phyloP scores from a whole-genome alignment of 805 yeast genomes.

The Suhomyces xylopsoci region DNA sequence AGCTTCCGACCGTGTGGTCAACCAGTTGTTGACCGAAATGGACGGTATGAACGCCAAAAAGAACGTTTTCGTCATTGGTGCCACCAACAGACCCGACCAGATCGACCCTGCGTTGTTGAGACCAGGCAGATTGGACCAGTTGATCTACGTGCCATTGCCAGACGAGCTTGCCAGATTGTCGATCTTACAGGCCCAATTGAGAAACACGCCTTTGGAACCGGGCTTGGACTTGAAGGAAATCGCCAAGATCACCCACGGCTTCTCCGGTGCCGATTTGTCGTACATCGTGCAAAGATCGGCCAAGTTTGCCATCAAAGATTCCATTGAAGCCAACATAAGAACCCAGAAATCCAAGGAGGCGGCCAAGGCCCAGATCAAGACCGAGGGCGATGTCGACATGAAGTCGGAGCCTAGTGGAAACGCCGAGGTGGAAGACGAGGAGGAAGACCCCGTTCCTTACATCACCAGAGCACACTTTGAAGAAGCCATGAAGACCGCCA shows the following conservation, averaged over 20 bases:
- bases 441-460: conserved; percentile 92
- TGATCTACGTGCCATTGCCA: conserved; percentile 97
- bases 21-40: conserved; percentile 95
- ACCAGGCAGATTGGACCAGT: conserved; percentile 98
- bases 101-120: conserved; percentile 97
- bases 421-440: conserved; percentile 48
- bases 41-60: conserved; percentile 99
- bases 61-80: conserved; percentile 98
- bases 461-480: conserved; percentile 93
- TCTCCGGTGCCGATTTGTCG: conserved; percentile 98
- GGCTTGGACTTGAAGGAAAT: conserved; percentile 85
- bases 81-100: conserved; percentile 99
- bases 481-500: conserved; percentile 99
- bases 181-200: conserved; percentile 90
- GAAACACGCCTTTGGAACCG: conserved; percentile 98
- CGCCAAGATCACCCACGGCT: conserved; percentile 93
- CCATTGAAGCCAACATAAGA: conserved; percentile 73
- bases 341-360: conserved; percentile 38
- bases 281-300: conserved; percentile 99
- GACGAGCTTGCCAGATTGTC: conserved; percentile 93
- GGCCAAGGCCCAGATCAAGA: conserved; percentile 35
- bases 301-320: conserved; percentile 96
- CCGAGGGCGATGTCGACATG: conserved; percentile 52
- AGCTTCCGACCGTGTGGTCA: conserved; percentile 93
- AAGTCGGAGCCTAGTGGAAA: conserved; percentile 31